These are phyloP conservation scores for Diophrys sp. DNA, from an alignment of 73 alveolate species.

Conservation along the genomic window DNA sequence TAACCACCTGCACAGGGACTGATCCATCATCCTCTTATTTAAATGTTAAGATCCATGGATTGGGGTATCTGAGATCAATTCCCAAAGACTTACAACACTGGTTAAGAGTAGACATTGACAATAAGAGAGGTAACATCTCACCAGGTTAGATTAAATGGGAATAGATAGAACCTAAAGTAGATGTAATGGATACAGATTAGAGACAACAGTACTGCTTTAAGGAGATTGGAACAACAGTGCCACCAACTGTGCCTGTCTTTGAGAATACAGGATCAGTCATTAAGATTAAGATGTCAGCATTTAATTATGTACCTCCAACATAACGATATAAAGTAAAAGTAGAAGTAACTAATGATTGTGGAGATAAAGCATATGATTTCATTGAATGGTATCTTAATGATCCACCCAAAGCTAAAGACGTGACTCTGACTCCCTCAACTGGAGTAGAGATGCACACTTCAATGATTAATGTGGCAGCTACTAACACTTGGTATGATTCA, in stretches of 20 bases:
- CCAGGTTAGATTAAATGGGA: neutral
- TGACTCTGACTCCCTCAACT: neutral
- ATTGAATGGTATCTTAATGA: neutral
- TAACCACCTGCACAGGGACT: neutral
- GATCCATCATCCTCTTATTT: neutral
- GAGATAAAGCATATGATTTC: neutral
- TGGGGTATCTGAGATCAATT: neutral
- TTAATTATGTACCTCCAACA: constrained; percentile 6
- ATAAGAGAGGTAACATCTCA: neutral
- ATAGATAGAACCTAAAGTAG: neutral
- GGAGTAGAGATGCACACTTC: neutral
- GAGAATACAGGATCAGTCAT: neutral
- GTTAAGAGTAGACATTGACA: neutral
- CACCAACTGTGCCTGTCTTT: too few species aligned
- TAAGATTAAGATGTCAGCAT: constrained; percentile 13
- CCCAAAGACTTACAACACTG: neutral
- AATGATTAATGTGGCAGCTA: neutral
- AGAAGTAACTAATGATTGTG: neutral
- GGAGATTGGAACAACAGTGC: neutral
- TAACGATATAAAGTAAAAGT: constrained; percentile 1
- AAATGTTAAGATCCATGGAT: neutral
- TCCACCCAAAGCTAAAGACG: neutral
- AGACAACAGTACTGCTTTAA: too few species aligned
- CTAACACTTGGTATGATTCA: neutral
- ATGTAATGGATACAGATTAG: neutral